phyloP scores from a whole-genome alignment of 495 filamentous ascomycete species.

The Trichocladium antarcticum region DNA sequence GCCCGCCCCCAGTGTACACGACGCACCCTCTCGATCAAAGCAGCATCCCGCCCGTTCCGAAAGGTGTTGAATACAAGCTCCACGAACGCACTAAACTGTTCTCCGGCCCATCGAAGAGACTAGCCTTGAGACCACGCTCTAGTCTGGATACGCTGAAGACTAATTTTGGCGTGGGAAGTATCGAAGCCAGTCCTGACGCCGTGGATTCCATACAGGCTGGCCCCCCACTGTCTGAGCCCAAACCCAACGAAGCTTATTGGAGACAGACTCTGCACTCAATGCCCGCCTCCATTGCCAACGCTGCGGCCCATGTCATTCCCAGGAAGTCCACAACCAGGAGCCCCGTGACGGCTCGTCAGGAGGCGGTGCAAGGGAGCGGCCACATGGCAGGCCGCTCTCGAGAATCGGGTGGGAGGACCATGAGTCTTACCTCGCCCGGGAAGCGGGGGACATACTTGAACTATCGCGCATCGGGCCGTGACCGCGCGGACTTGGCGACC shows the following conservation, averaged over 20 bases:
- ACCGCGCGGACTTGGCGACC: too few relatives aligned
- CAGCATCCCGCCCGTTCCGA: constrained; percentile 25
- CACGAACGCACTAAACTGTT: constrained; percentile 23
- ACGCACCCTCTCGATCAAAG: constrained; percentile 25
- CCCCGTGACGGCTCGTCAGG: constrained; percentile 20
- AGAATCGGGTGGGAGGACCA: constrained; percentile 6
- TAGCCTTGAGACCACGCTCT: constrained; percentile 24
- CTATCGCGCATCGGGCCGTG: too few relatives aligned
- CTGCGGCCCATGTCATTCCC: constrained; percentile 20
- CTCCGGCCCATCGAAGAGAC: constrained; percentile 24
- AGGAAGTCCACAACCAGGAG: constrained; percentile 30
- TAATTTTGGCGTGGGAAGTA: constrained; percentile 33
- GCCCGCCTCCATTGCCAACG: constrained; percentile 21
- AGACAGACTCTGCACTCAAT: constrained; percentile 22
- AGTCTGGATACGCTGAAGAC: constrained; percentile 34
- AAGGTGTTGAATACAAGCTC: constrained; percentile 27
- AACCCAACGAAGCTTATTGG: constrained; percentile 17
- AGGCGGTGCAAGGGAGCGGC: constrained; percentile 1
- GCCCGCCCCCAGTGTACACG: constrained; percentile 19
- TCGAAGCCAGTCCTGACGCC: constrained; percentile 23
- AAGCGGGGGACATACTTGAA: constrained; percentile 1
- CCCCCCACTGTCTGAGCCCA: constrained; percentile 4
- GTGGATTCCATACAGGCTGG: constrained; percentile 11
- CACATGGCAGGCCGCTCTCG: neutral
- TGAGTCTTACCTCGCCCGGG: constrained; percentile 15